These are phyloP conservation scores for Ulvella scutata DNA, from an alignment of 139 green algal species.

Conservation along the genomic window DNA sequence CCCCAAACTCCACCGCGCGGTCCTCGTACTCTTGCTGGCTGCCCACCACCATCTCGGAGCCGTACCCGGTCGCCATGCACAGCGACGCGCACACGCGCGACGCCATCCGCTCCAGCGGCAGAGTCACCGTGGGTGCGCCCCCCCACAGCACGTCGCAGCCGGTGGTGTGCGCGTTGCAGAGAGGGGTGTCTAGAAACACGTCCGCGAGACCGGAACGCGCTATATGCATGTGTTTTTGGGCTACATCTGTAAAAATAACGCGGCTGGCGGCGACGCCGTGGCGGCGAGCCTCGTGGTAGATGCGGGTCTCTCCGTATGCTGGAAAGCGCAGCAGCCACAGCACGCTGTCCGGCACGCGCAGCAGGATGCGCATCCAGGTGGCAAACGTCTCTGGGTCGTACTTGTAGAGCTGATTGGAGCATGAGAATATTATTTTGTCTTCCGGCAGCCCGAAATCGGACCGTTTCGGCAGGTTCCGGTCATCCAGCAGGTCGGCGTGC, in stretches of 20 bases:
- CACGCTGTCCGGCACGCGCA: constrained; percentile 45
- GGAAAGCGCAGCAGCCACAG: constrained; percentile 88
- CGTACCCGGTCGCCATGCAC: constrained; percentile 51
- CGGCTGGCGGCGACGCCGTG: constrained; percentile 40
- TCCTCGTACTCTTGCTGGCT: constrained; percentile 54
- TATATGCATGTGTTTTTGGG: constrained; percentile 70
- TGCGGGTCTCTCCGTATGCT: constrained; percentile 49
- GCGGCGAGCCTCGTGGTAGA: constrained; percentile 18
- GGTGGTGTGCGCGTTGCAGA: constrained; percentile 87
- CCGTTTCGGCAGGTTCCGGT: constrained; percentile 10
- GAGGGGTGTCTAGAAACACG: constrained; percentile 82
- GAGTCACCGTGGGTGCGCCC: constrained; percentile 73
- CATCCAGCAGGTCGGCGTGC: constrained; percentile 44
- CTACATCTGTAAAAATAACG: constrained; percentile 88
- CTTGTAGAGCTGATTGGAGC: constrained; percentile 88
- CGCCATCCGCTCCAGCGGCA: constrained; percentile 75
- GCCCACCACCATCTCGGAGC: constrained; percentile 51
- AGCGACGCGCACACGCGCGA: constrained; percentile 65
- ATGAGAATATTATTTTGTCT: constrained; percentile 61
- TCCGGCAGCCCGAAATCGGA: constrained; percentile 51
- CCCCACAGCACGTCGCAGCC: constrained; percentile 84
- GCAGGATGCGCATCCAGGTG: constrained; percentile 66
- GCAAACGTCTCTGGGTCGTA: constrained; percentile 72
- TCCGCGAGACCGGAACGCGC: constrained; percentile 58
- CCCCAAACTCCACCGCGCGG: constrained; percentile 47